Conservation (phyloP, 352 stramenopile species). For the Blastocystis hominis region DNA sequence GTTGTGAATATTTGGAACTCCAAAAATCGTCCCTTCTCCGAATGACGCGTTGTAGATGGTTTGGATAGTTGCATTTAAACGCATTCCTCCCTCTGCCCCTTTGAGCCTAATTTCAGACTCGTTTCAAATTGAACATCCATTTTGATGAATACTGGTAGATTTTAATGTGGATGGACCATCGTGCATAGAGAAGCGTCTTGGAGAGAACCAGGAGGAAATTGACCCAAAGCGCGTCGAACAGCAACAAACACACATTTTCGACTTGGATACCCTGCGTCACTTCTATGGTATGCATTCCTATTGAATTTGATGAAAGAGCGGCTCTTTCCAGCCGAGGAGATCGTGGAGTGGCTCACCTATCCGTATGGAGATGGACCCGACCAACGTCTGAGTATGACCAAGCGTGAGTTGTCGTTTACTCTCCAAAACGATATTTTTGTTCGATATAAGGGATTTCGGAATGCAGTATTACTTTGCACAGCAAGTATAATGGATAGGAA, state of each 20-base stretch:
- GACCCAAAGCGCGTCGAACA: not conserved
- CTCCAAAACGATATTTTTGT: constrained; percentile 96
- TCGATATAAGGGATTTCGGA: constrained; percentile 85
- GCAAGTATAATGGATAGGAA: not conserved
- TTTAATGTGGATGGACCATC: not conserved
- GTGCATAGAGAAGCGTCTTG: not conserved
- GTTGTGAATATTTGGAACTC: not conserved
- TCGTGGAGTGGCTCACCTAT: constrained; percentile 47
- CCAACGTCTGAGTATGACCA: constrained; percentile 67
- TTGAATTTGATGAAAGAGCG: not conserved
- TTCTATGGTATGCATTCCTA: not conserved
- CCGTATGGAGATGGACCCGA: not conserved
- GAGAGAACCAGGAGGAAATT: not conserved
- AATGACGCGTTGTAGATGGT: too few species aligned
- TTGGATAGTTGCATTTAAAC: too few species aligned
- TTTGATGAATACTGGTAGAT: not conserved
- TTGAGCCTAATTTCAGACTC: not conserved
- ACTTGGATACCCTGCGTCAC: not conserved
- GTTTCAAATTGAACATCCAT: not conserved
- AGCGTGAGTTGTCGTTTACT: constrained; percentile 92
- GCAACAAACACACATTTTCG: not conserved
- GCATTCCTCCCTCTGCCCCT: too few species aligned
- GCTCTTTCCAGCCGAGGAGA: constrained; percentile 38
- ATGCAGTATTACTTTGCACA: constrained; percentile 66
- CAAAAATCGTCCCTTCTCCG: too few species aligned